Evolutionary conservation across 495 filamentous ascomycete species (phyloP).

Genomic region (Thermothielavioides terrestris): DNA sequence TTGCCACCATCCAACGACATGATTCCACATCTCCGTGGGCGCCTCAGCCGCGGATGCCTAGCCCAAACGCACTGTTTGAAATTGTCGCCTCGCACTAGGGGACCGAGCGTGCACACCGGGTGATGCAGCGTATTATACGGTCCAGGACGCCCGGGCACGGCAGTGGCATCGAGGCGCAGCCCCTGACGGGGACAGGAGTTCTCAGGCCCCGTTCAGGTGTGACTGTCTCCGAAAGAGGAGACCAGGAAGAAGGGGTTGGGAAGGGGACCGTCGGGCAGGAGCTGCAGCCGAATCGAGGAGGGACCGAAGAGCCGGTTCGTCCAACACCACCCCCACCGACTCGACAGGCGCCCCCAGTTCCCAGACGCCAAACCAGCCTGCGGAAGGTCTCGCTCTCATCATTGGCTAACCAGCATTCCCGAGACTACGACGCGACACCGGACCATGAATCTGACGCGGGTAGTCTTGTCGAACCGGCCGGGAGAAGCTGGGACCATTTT

Average conservation of each 20-base stretch:
- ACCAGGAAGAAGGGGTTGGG: no score
- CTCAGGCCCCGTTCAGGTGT: no score
- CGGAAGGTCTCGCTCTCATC: not conserved
- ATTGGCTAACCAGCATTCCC: not conserved
- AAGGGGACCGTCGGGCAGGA: no score
- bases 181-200: no score
- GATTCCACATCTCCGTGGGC: constrained; percentile 34
- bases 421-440: no score
- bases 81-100: constrained; percentile 41
- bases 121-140: constrained; percentile 29
- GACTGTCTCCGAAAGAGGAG: no score
- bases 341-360: constrained; percentile 23
- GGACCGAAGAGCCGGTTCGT: constrained; percentile 8
- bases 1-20: constrained; percentile 35
- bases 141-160: no score
- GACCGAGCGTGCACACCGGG: constrained; percentile 24
- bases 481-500: no score
- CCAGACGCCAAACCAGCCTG: constrained; percentile 26
- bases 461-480: no score
- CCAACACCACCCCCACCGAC: not conserved
- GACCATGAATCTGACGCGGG: no score
- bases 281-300: not conserved
- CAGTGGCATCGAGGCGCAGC: no score
- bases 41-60: constrained; percentile 18
- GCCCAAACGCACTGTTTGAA: constrained; percentile 31